These are phyloP conservation scores for Fomitopsis palustris DNA, from an alignment of 1,284 basidiomycete genomes.

Conservation along the genomic window DNA sequence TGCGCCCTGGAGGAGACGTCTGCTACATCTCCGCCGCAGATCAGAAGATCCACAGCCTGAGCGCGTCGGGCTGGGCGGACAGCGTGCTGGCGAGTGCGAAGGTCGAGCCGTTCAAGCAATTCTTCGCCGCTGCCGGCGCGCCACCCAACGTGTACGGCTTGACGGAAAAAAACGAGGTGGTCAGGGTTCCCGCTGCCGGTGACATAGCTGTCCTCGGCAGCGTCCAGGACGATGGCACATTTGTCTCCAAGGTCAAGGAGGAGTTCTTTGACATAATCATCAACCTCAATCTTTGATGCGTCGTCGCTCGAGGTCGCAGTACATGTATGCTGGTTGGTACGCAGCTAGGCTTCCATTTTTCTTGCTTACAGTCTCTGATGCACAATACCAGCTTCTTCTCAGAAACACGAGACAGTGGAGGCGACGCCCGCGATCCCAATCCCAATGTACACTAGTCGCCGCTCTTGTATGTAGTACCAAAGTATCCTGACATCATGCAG, in stretches of 20 bases:
- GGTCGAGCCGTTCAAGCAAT: neutral
- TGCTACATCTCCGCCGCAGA: neutral
- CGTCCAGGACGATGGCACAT: neutral
- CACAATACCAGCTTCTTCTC: too few relatives aligned
- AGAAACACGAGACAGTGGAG: too few relatives aligned
- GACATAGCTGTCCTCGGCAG: neutral
- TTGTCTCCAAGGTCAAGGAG: neutral
- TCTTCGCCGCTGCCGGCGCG: neutral
- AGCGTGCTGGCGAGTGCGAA: neutral
- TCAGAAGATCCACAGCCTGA: neutral
- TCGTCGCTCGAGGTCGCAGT: too few relatives aligned
- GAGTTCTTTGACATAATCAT: neutral
- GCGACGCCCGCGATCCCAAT: too few relatives aligned
- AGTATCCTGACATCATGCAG: too few relatives aligned
- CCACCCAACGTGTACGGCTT: neutral
- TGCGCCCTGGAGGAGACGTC: neutral
- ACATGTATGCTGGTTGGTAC: too few relatives aligned
- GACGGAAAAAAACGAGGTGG: neutral
- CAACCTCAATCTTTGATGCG: too few relatives aligned
- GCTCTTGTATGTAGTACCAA: too few relatives aligned
- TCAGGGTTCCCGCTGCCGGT: neutral
- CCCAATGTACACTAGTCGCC: too few relatives aligned
- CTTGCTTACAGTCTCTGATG: too few relatives aligned
- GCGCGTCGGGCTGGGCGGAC: neutral
- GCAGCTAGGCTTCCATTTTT: too few relatives aligned